Base-by-base conservation (phyloP, 169 alveolate species). In the Eimeria necatrix region DNA sequence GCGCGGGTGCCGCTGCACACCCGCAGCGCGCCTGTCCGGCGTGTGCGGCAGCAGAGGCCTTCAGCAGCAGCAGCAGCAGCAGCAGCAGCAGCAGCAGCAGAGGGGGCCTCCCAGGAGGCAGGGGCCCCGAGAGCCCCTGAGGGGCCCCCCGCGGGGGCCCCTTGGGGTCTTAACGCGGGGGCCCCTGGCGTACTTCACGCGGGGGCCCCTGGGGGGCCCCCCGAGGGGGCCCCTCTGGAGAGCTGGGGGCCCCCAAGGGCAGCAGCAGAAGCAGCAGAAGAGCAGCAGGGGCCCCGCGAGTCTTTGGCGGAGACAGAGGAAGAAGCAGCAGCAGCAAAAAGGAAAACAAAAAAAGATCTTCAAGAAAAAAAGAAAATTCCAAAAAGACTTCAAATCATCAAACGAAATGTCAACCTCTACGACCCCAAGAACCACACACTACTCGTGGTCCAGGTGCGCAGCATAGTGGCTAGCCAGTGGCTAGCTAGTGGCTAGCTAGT, bases 391-490 rank as follows among this genome's bases (percentile, higher is more conserved):
- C 7, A 12, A 48, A 8, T 26, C 56, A 26, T n/a, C 41, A 73
- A 32, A 26, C 84, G 59, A 6, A 73, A 73, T 52, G 8, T 48
- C 32, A 73, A 73, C 26, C 84, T 52, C 6, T 41, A 8, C 84
- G 84, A 73, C 84, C 20, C 12, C 7, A 73, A 73, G n/a, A 73
- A 73, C 53, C 84, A 73, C n/a, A 52, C 84, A 9, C 84, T 26
- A 6, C 84, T 73, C 53, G 49, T 73, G 7, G 84, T 73, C 12
- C 59, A 73, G 84, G 84, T 73, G 26, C 7, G n/a, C n/a, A n/a
- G n/a, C n/a, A n/a, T n/a, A n/a, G n/a, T n/a, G n/a, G n/a, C n/a
- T n/a, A n/a, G n/a, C n/a, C n/a, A n/a, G n/a, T n/a, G n/a, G n/a
- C n/a, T n/a, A n/a, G n/a, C n/a, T n/a, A n/a, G n/a, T n/a, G n/a